A percentile compares a stretch with the other conserved stretches of the same genome.
These are phyloP conservation scores for Obelidium mucronatum DNA, from an alignment of 192 early-diverging fungal species.

Conservation along the genomic window DNA sequence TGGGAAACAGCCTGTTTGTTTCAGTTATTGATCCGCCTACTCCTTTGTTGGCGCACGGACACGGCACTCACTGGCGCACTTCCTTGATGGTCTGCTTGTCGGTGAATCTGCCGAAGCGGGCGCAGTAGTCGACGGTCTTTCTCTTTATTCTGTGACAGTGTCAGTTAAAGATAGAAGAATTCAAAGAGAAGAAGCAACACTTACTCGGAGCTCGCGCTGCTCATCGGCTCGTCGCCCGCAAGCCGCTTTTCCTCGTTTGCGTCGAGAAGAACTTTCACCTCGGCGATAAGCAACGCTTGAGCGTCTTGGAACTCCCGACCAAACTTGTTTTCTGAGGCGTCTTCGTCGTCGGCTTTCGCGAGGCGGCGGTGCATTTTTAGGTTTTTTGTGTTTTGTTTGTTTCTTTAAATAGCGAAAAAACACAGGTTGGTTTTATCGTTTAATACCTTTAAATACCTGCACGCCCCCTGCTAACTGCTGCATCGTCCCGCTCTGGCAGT, in stretches of 20 bases:
- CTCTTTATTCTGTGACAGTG: conserved; percentile 64
- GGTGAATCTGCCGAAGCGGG: conserved; percentile 82
- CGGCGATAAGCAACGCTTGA: conserved; percentile 56
- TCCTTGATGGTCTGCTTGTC: conserved; percentile 88
- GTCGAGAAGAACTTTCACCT: conserved; percentile 56
- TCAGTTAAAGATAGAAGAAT: not conserved
- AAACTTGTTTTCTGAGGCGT: conserved; percentile 66
- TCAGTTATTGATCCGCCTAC: not conserved
- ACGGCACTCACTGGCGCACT: conserved; percentile 71
- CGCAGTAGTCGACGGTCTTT: conserved; percentile 88
- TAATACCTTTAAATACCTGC: not conserved
- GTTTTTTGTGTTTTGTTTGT: not conserved
- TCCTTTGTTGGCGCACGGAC: not conserved
- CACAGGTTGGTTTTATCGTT: conserved; percentile 2
- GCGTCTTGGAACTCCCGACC: conserved; percentile 61
- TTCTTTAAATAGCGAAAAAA: not conserved
- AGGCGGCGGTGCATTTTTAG: conserved; percentile 6
- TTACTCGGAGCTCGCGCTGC: conserved; percentile 26
- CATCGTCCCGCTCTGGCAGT: not conserved
- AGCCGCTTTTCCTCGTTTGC: conserved; percentile 32
- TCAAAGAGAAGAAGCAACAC: not conserved
- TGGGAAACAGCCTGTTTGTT: conserved; percentile 42
- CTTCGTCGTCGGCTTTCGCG: conserved; percentile 58
- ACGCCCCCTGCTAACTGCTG: not conserved
- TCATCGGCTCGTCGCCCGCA: conserved; percentile 22